A percentile compares a stretch with the other conserved stretches of the same genome.
Evolutionary conservation across 2,329 filamentous ascomycete genomes (phyloP).

Genomic region (Karstenula rhodostoma): DNA sequence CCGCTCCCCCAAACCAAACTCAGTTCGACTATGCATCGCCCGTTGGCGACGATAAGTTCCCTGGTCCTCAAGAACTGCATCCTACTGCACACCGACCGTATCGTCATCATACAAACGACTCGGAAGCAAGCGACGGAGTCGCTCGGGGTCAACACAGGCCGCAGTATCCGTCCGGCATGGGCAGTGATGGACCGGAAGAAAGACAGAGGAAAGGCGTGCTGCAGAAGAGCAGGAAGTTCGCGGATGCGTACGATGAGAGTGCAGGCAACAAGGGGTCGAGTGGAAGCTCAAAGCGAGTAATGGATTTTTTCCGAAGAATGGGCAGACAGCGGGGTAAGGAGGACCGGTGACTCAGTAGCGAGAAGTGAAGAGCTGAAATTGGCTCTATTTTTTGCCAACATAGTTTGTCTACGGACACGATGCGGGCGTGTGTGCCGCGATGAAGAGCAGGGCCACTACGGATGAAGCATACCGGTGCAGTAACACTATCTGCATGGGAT

Average conservation of each 20-base stretch:
- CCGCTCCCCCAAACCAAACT: conserved; percentile 46
- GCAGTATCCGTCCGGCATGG: conserved; percentile 53
- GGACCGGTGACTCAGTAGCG: conserved; percentile 27
- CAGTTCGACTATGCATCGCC: conserved; percentile 42
- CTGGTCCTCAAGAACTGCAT: conserved; percentile 42
- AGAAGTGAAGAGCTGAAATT: neutral
- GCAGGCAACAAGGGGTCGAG: conserved; percentile 42
- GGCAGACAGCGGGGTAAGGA: conserved; percentile 70
- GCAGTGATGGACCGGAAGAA: conserved; percentile 34
- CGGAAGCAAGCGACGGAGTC: conserved; percentile 46
- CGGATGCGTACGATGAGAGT: conserved; percentile 80
- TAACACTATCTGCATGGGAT: neutral
- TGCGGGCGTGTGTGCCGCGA: conserved; percentile 7
- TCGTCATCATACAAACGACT: conserved; percentile 43
- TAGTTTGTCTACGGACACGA: conserved; percentile 1
- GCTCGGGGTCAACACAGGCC: conserved; percentile 33
- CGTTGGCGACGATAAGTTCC: conserved; percentile 48
- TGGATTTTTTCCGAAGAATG: conserved; percentile 96
- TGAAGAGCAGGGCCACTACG: neutral
- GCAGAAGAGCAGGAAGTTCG: conserved; percentile 87
- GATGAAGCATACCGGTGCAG: neutral
- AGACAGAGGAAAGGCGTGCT: conserved; percentile 62
- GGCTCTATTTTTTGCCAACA: conserved; percentile 2
- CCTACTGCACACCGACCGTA: conserved; percentile 39
- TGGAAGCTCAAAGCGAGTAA: conserved; percentile 88